Evolutionary conservation across 2,329 filamentous ascomycete species (phyloP).

Genomic region (Stachybotrys chlorohalonatus): DNA sequence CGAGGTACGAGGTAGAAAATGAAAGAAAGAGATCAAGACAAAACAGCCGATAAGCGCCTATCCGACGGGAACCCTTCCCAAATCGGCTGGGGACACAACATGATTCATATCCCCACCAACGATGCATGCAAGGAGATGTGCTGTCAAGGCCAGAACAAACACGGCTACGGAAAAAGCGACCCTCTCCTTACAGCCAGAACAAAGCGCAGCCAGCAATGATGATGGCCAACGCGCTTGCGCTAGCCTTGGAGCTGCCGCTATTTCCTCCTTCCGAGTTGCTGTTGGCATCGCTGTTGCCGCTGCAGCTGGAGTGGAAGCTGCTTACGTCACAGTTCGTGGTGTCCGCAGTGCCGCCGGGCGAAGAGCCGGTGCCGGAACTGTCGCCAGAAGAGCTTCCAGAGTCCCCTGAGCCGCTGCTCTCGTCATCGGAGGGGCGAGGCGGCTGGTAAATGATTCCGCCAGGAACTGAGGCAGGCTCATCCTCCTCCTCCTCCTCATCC

Average conservation of each 20-base stretch:
- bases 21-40: neutral
- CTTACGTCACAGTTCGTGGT: constrained; percentile 23
- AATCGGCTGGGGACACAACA: neutral
- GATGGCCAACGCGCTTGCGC: constrained; percentile 26
- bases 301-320: constrained; percentile 33
- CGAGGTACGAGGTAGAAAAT: neutral
- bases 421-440: neutral
- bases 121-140: neutral
- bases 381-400: constrained; percentile 4
- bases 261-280: constrained; percentile 12
- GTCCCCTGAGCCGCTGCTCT: neutral
- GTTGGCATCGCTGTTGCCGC: constrained; percentile 6
- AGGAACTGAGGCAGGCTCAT: constrained; percentile 11
- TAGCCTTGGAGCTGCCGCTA: constrained; percentile 19
- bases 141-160: neutral
- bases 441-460: constrained; percentile 8
- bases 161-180: neutral
- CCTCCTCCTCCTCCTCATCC: constrained; percentile 7
- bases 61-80: neutral
- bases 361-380: constrained; percentile 9
- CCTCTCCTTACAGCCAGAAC: constrained; percentile 21
- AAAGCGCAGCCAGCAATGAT: constrained; percentile 25
- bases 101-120: neutral
- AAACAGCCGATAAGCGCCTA: neutral
- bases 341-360: constrained; percentile 8